These are phyloP conservation scores for Xylaria palmicola DNA, from an alignment of 495 filamentous ascomycete species.

Conservation along the genomic window DNA sequence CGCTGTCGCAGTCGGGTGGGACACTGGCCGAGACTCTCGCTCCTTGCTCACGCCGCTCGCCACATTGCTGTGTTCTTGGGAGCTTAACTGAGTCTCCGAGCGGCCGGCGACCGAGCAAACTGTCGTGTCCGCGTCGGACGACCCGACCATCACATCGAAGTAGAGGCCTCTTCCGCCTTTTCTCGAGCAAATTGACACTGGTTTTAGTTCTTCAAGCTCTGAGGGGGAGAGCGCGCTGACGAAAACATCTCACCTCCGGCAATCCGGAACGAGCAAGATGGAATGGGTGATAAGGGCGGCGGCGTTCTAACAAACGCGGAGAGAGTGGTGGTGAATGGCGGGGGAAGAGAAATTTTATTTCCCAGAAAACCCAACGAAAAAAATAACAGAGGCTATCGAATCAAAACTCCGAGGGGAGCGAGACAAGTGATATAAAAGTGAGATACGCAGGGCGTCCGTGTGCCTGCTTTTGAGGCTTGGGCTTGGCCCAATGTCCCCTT, in stretches of 20 bases:
- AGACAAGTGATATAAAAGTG: slow-evolving; percentile 10
- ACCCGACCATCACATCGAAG: slow-evolving; percentile 15
- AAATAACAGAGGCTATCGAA: slow-evolving; percentile 16
- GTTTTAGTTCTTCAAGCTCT: slow-evolving; percentile 7
- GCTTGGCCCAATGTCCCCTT: slow-evolving; percentile 13
- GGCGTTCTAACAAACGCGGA: slow-evolving; percentile 12
- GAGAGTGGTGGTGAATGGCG: slow-evolving; percentile 6
- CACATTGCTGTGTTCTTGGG: slow-evolving; percentile 13
- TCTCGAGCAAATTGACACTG: background rate
- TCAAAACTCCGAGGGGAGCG: slow-evolving; percentile 7
- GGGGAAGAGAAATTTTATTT: too few species aligned
- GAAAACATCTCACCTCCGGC: slow-evolving; percentile 12
- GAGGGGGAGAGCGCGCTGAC: background rate
- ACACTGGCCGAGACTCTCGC: slow-evolving; percentile 7
- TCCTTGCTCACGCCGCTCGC: slow-evolving; percentile 10
- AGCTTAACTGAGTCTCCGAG: slow-evolving; percentile 3
- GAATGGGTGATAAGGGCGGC: background rate
- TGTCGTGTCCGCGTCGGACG: slow-evolving; percentile 9
- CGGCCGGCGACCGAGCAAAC: slow-evolving; percentile 7
- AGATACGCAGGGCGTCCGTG: slow-evolving; percentile 6
- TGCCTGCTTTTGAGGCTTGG: slow-evolving; percentile 11
- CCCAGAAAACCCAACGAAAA: too few species aligned
- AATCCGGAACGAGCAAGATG: background rate
- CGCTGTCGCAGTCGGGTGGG: slow-evolving; percentile 11
- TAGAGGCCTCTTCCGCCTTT: slow-evolving; percentile 14